Percentiles rank a stretch among this genome's conserved stretches.
Evolutionary conservation across 2,329 filamentous ascomycete genomes (phyloP).

Genomic region (Ophiostoma quercus): DNA sequence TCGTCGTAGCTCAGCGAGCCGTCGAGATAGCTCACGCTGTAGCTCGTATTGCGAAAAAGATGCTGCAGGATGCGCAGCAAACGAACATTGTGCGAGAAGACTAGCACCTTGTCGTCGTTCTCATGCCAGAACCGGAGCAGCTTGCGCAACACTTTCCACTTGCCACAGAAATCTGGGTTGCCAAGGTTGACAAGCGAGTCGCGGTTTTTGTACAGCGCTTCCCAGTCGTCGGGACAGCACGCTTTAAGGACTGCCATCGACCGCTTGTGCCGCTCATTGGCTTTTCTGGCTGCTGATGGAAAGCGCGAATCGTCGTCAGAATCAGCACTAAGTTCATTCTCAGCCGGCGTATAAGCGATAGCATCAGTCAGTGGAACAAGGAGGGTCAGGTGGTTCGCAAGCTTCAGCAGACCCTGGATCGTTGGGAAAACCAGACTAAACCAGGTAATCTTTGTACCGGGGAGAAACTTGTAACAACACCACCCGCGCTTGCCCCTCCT

Average conservation of each 20-base stretch:
- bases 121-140: constrained; percentile 84
- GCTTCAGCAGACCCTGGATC: constrained; percentile 75
- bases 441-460: constrained; percentile 46
- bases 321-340: background rate
- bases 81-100: constrained; percentile 89
- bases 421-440: constrained; percentile 76
- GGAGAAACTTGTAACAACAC: constrained; percentile 65
- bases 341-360: constrained; percentile 32
- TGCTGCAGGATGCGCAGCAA: constrained; percentile 78
- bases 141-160: constrained; percentile 88
- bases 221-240: constrained; percentile 71
- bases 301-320: background rate
- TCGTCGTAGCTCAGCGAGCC: constrained; percentile 79
- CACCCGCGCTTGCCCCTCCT: constrained; percentile 69
- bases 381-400: constrained; percentile 88
- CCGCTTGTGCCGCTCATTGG: constrained; percentile 64
- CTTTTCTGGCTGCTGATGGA: background rate
- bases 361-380: constrained; percentile 67
- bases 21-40: constrained; percentile 87
- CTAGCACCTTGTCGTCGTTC: constrained; percentile 87
- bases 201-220: constrained; percentile 64
- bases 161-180: constrained; percentile 89
- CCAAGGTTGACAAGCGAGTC: constrained; percentile 77
- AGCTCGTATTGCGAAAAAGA: constrained; percentile 81
- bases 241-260: constrained; percentile 69